Conservation (phyloP, 805 yeast species). For the Yarrowia bubula region DNA sequence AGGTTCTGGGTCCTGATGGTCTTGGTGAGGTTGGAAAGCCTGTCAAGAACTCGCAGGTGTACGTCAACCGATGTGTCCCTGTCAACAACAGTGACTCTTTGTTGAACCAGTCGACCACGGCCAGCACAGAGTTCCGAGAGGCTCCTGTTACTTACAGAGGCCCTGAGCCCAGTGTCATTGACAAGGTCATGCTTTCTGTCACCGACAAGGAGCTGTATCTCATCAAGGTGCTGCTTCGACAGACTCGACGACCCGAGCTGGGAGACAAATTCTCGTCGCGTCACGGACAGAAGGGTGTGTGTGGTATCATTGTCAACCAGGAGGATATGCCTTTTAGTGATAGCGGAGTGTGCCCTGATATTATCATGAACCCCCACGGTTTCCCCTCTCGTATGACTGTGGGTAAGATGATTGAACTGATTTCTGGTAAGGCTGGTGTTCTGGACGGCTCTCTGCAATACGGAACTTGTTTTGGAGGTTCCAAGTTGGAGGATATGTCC, state of each 20-base stretch:
- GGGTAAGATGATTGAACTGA: conserved; percentile 95
- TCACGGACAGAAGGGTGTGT: conserved; percentile 99
- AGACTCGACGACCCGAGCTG: conserved; percentile 94
- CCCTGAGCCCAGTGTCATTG: conserved; percentile 93
- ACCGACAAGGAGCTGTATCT: conserved; percentile 93
- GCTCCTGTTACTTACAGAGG: conserved; percentile 90
- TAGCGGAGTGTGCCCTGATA: conserved; percentile 88
- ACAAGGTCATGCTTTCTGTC: conserved; percentile 96
- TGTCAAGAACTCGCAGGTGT: conserved; percentile 90
- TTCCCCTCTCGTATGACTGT: conserved; percentile 99
- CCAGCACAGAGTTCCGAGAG: conserved; percentile 69
- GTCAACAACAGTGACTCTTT: conserved; percentile 70
- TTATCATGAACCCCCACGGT: conserved; percentile 98
- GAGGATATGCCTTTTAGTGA: conserved; percentile 96
- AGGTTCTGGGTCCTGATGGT: conserved; percentile 89
- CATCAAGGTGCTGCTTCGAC: conserved; percentile 86
- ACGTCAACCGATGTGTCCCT: conserved; percentile 90
- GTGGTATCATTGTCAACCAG: conserved; percentile 96
- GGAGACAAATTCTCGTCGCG: conserved; percentile 97
- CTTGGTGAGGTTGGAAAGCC: conserved; percentile 92
- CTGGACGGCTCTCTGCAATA: conserved; percentile 86
- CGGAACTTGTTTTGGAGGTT: conserved; percentile 98
- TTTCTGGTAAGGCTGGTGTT: conserved; percentile 97
- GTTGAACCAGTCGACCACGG: conserved; percentile 38
- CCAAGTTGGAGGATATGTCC: conserved; percentile 94